phyloP scores from a whole-genome alignment of 306 rosid genomes.

The Corylus americana region DNA sequence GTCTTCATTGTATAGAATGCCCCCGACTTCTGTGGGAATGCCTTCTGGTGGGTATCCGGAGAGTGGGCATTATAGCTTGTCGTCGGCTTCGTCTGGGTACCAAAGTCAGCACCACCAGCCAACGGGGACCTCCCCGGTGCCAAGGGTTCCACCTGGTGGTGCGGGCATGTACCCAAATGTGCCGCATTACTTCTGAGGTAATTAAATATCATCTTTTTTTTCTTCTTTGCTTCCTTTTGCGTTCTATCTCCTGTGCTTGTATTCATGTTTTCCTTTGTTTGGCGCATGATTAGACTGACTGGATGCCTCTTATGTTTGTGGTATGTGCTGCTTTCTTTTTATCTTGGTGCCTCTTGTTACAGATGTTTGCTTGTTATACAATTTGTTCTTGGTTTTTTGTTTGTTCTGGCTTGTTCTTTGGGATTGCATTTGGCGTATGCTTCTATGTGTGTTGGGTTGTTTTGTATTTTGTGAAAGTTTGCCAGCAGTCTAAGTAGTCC shows the following conservation, averaged over 20 bases:
- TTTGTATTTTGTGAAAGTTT: not conserved
- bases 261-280: constrained; percentile 4
- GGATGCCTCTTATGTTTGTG: not conserved
- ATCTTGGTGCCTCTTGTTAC: not conserved
- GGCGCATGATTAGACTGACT: not conserved
- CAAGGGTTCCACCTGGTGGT: constrained; percentile 80
- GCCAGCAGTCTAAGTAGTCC: not conserved
- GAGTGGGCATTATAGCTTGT: constrained; percentile 62
- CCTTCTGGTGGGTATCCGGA: constrained; percentile 79
- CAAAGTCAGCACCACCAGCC: constrained; percentile 82
- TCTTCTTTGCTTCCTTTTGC: not conserved
- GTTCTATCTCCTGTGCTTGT: not conserved
- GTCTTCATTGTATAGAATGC: constrained; percentile 67
- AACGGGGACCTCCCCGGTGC: constrained; percentile 69
- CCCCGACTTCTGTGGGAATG: constrained; percentile 69
- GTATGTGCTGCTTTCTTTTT: not conserved
- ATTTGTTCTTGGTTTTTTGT: not conserved
- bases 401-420: not conserved
- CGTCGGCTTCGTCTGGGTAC: constrained; percentile 51
- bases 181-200: constrained; percentile 94
- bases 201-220: not conserved
- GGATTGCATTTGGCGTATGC: not conserved
- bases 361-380: not conserved
- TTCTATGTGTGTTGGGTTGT: not conserved
- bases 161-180: constrained; percentile 83